These are phyloP conservation scores for Hondaea fermentalgiana DNA, from an alignment of 108 stramenopile genomes.

Conservation along the genomic window DNA sequence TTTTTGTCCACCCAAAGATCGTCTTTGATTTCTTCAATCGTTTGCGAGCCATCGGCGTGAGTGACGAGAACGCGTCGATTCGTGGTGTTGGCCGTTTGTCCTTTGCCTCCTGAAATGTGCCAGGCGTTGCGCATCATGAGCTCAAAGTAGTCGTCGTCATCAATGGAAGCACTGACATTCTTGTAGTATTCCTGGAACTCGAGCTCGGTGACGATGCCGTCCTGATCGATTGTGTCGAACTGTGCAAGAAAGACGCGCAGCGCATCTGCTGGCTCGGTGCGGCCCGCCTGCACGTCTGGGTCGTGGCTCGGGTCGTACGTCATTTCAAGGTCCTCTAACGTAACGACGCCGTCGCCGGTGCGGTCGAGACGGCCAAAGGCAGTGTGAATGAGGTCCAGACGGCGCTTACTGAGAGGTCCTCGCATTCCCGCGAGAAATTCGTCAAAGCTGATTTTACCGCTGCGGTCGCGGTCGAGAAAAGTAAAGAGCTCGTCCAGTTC, in stretches of 20 bases:
- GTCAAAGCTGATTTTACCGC: slow-evolving; percentile 37
- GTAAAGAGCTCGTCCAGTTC: slow-evolving; percentile 47
- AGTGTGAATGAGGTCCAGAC: slow-evolving; percentile 31
- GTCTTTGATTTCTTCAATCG: slow-evolving; percentile 41
- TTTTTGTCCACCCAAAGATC: slow-evolving; percentile 29
- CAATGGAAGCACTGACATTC: slow-evolving; percentile 46
- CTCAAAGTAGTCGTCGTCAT: slow-evolving; percentile 57
- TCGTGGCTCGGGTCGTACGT: slow-evolving; percentile 43
- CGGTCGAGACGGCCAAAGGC: slow-evolving; percentile 50
- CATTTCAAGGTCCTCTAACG: slow-evolving; percentile 28
- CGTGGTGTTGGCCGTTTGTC: slow-evolving; percentile 27
- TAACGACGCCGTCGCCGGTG: slow-evolving; percentile 35
- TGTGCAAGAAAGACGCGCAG: slow-evolving; percentile 44
- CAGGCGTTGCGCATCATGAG: slow-evolving; percentile 57
- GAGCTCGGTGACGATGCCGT: slow-evolving; percentile 49
- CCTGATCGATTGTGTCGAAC: slow-evolving; percentile 44
- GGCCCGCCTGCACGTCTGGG: slow-evolving; percentile 45
- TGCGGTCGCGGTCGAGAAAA: slow-evolving; percentile 43
- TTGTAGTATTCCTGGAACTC: slow-evolving; percentile 57
- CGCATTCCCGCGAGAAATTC: slow-evolving; percentile 48
- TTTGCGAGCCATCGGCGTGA: slow-evolving; percentile 44
- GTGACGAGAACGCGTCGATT: slow-evolving; percentile 48
- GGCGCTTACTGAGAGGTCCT: slow-evolving; percentile 38
- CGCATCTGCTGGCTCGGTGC: slow-evolving; percentile 33
- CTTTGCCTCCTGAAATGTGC: slow-evolving; percentile 27